Base-by-base conservation (phyloP, 176 grass and related monocot genomes). In the Chrysopogon serrulatus region DNA sequence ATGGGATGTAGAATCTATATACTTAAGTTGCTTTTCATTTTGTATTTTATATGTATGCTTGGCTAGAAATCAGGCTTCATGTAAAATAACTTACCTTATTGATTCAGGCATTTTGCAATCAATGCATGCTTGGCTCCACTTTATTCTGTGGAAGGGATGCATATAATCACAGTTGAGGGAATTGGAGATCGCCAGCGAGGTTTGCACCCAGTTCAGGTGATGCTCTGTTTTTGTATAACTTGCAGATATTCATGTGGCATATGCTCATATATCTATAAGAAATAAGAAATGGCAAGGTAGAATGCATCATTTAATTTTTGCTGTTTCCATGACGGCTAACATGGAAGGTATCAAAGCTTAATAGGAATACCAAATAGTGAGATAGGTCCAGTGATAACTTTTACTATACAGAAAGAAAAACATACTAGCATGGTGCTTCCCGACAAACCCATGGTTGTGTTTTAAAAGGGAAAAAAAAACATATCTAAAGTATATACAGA, bases 71-170 rank as follows among this genome's bases (percentile, higher is more conserved):
- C 63, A 63, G 73, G 68, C 18, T 75, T 70, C 23, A 41, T 85
- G 40, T 48, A 57, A 76, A 80, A 57, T 39, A 73, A 4, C 1
- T 83, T 6, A 57, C 42, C 71, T 83, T 51, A 34, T 82, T 71
- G n/a, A 47, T 90, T 48, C 76, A 98, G 96, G 89, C 91, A 98
- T 93, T 95, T 88, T 77, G 93, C 96, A 76, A 93, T 98, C 79
- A 98, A 98, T 70, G 96, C 93, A 80, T 98, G 96, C 74, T 82
- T 98, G 85, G 87, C 96, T 91, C 96, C 93, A 33, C 90, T 98
- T 79, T 98, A 98, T 87, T 95, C 93, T 51, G 69, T 98, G 61
- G 96, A 98, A 82, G 96, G 96, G 88, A 98, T 95, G 93, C 96
- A 98, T 72, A 84, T 98, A 90, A 95, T 98, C 54, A 98, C 96